phyloP scores from a whole-genome alignment of 148 eudicot genomes.

The Spergularia bocconei region DNA sequence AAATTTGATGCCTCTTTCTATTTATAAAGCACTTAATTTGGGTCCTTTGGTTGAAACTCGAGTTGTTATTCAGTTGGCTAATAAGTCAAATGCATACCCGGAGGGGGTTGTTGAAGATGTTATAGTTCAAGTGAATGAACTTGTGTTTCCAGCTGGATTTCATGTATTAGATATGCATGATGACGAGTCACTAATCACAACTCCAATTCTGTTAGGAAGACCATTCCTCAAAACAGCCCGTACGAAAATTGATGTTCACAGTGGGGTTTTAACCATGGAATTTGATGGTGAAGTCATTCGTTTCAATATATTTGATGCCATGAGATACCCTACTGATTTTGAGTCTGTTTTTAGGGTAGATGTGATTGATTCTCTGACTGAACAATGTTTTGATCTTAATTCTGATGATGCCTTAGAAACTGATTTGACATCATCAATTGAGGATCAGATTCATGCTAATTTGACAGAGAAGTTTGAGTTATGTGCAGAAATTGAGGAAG shows the following conservation, averaged over 20 bases:
- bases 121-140: not conserved
- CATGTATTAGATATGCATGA: not conserved
- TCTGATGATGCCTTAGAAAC: not conserved
- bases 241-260: conserved; percentile 26
- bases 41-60: conserved; percentile 5
- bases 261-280: conserved; percentile 19
- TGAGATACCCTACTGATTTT: conserved; percentile 19
- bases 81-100: conserved; percentile 9
- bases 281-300: conserved; percentile 25
- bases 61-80: conserved; percentile 3
- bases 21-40: not conserved
- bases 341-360: not conserved
- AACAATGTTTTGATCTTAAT: not conserved
- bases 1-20: conserved; percentile 6
- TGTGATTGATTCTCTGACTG: not conserved
- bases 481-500: too few relatives aligned
- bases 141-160: conserved; percentile 2
- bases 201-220: conserved; percentile 26
- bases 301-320: conserved; percentile 27
- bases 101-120: conserved; percentile 18
- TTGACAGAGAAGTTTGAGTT: too few relatives aligned
- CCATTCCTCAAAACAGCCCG: conserved; percentile 20
- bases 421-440: not conserved
- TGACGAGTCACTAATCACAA: not conserved
- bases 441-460: not conserved